These are phyloP conservation scores for Ceraceosorus bombacis DNA, from an alignment of 1,284 basidiomycete genomes.

Conservation along the genomic window DNA sequence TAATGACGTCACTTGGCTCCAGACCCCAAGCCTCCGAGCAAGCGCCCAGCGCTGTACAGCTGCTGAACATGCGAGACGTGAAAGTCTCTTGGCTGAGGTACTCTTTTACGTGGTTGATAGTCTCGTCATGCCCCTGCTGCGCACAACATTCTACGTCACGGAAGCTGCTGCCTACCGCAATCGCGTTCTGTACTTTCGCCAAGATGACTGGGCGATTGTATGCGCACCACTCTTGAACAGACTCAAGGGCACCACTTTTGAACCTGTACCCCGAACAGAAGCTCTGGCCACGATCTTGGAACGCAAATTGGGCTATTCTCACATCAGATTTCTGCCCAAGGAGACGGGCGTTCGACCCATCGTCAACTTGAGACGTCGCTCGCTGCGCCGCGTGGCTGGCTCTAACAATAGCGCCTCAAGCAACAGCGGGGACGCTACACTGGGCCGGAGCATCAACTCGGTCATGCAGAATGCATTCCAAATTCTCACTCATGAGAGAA, in stretches of 20 bases:
- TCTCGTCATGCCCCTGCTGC: conserved; percentile 70
- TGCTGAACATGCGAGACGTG: conserved; percentile 65
- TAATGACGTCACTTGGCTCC: conserved; percentile 74
- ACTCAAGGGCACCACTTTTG: conserved; percentile 55
- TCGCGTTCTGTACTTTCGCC: conserved; percentile 80
- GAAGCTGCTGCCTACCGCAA: conserved; percentile 84
- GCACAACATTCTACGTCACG: conserved; percentile 89
- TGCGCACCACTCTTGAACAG: conserved; percentile 71
- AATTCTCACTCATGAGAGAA: conserved; percentile 34
- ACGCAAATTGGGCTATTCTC: conserved; percentile 64
- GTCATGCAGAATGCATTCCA: conserved; percentile 62
- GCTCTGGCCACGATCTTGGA: conserved; percentile 44
- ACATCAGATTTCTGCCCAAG: conserved; percentile 83
- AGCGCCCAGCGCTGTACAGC: conserved; percentile 52
- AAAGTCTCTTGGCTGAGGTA: conserved; percentile 73
- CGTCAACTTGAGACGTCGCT: conserved; percentile 74
- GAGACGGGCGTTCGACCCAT: conserved; percentile 89
- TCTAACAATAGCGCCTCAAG: conserved; percentile 5
- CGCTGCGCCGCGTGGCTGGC: conserved; percentile 11
- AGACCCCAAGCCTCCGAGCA: conserved; percentile 47
- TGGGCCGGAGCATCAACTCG: conserved; percentile 69
- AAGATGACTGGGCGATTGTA: conserved; percentile 78
- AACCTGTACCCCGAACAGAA: conserved; percentile 22
- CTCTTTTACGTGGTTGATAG: conserved; percentile 87
- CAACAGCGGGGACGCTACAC: conserved; percentile 10